Evolutionary conservation across 2,329 filamentous ascomycete genomes (phyloP), one percentile per base, ranked within the genome.

Genomic region (Sarocladium strictum): DNA sequence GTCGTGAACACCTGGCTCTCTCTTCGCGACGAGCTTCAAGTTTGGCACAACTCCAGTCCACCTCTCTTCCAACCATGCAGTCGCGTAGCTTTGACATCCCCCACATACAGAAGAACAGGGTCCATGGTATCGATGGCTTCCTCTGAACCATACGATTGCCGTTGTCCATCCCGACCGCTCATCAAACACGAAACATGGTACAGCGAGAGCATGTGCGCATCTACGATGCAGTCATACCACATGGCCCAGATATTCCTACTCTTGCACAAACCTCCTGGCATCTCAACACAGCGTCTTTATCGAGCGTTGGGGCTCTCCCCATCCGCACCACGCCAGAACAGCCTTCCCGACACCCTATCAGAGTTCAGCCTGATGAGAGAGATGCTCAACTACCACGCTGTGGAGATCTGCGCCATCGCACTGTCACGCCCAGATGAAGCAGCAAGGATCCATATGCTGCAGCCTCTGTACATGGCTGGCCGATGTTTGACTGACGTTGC

Each of bases 141-240:
- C n/a, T 47, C 43, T 3, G 23, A 4, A 17, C 21, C 24, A 3
- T 15, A 21, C 21, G 43, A 27, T 5, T 47, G 43, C n/a, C 43
- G 43, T 27, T 47, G 43, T 17, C 6, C 14, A 15, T 47, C 43
- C 10, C 43, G 43, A 3, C 43, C 21, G n/a, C 23, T 47, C 23
- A 47, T 47, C 19, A 17, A 47, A 10, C 43, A 47, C n/a, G 43
- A 47, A 17, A 27, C 43, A 27, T 87, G 84, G 82, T 85, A 84
- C 64, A 76, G 77, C 53, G 72, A 81, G 0, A 76, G 83, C 0
- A 79, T 86, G 74, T 87, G 83, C 65, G 82, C 80, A 0, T 82
- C 83, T 2, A 81, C 82, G 1, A 86, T 86, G 76, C 82, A 85
- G 61, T 77, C 76, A 56, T 86, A 84, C 59, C 80, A 86, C 61